These are phyloP conservation scores for Pulveroboletus sp. DNA, from an alignment of 768 basidiomycete species.

Conservation along the genomic window DNA sequence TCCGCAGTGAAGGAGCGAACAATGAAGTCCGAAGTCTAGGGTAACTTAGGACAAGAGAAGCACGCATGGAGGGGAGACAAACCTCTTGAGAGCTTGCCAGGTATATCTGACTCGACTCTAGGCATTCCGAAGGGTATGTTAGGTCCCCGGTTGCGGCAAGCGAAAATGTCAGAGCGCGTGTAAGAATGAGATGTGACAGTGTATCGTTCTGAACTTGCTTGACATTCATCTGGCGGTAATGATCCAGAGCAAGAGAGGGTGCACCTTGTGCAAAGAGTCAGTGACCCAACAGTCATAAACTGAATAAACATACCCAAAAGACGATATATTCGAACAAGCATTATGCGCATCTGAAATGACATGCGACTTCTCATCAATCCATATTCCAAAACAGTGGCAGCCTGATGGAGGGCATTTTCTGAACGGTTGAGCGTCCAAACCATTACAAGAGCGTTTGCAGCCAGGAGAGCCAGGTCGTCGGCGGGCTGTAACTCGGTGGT, in stretches of 20 bases:
- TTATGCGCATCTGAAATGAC: conserved; percentile 73
- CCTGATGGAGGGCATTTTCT: conserved; percentile 59
- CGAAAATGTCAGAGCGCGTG: conserved; percentile 77
- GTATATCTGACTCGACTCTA: conserved; percentile 82
- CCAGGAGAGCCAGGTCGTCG: conserved; percentile 80
- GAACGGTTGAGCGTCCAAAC: conserved; percentile 58
- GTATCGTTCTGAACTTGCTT: conserved; percentile 91
- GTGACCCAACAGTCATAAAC: neutral
- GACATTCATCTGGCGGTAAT: conserved; percentile 73
- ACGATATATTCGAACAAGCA: conserved; percentile 80
- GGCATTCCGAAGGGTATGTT: conserved; percentile 69
- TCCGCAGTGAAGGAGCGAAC: conserved; percentile 75
- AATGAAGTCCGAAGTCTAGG: conserved; percentile 75
- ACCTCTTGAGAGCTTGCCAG: conserved; percentile 78
- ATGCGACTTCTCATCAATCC: conserved; percentile 70
- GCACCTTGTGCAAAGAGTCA: conserved; percentile 50
- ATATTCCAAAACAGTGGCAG: conserved; percentile 67
- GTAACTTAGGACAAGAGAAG: conserved; percentile 4
- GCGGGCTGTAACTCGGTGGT: conserved; percentile 82
- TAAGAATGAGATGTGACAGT: conserved; percentile 77
- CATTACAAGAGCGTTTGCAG: conserved; percentile 64
- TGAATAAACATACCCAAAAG: conserved; percentile 56
- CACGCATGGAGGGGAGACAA: conserved; percentile 10
- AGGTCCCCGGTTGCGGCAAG: conserved; percentile 73
- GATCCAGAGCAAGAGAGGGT: conserved; percentile 68